Base-by-base conservation (phyloP, 2,329 filamentous ascomycete genomes). In the Botrytis squamosa region DNA sequence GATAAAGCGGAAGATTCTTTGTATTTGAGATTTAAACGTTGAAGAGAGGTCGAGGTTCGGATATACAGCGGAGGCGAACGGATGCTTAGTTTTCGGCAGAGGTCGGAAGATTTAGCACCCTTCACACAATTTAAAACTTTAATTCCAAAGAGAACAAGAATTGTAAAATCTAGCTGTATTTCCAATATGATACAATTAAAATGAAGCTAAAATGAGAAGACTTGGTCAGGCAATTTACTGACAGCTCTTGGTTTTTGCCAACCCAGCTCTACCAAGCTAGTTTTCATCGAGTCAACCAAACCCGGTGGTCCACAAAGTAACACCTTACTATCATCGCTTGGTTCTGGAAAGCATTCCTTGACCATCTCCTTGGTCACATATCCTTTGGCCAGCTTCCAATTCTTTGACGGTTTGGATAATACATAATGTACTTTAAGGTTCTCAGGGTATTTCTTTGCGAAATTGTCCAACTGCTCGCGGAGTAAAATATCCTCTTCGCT, bases 301-400 rank as follows among this genome's bases (percentile, higher is more conserved):
- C 85, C 86, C 0, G 89, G 89, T 0, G 89, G 89, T 0, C 89
- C 89, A 76, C 89, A 91, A 1, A 91, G 80, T 82, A 90, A 82
- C 12, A 89, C 79, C 79, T 88, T 90, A 3, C 84, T 83, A 22
- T 87, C 85, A 0, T 78, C 63, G 0, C 81, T 82, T 0, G 88
- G 81, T 0, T 77, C 76, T 1, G 88, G 88, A 66, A 91, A 81
- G 49, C 79, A 82, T 74, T 87, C 82, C 68, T 81, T 77, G 77
- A 91, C 85, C 52, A 89, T 78, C 0, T 86, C 84, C 62, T 83
- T 82, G 0, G 84, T 89, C 1, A 90, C 85, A 72, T 83, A 87
- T 0, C 88, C 89, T 0, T 77, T 81, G 2, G 85, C 85, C 59
- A 82, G 83, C 2, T 80, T 74, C 89, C 88, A 90, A 6, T 80